Percentiles rank a stretch among this genome's conserved stretches.
phyloP scores from a whole-genome alignment of 345 rosid species.

The Populus alba region DNA sequence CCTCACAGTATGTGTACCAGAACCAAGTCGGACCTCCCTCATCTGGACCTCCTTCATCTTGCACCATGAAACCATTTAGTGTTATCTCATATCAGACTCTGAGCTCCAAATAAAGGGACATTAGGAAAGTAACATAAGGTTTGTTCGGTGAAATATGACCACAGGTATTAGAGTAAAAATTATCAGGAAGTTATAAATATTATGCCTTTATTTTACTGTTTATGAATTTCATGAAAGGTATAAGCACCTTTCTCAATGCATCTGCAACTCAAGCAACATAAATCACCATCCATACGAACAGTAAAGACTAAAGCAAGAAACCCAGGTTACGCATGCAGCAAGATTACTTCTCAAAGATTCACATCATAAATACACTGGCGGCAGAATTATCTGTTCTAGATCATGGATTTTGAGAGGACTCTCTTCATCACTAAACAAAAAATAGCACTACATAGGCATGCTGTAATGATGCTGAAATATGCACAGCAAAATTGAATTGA shows the following conservation, averaged over 20 bases:
- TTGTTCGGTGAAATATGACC: background rate
- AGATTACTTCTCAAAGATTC: background rate
- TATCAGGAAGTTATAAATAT: background rate
- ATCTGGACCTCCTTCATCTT: conserved; percentile 54
- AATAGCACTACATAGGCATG: background rate
- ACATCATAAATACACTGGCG: background rate
- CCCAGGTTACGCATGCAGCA: background rate
- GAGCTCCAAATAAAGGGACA: background rate
- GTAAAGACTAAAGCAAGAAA: background rate
- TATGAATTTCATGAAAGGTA: background rate
- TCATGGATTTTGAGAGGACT: background rate
- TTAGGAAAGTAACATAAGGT: background rate
- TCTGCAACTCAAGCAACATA: background rate
- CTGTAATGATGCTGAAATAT: background rate
- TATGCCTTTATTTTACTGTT: background rate
- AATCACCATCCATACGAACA: background rate
- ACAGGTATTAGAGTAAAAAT: background rate
- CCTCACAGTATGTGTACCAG: conserved; percentile 43
- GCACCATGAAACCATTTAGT: conserved; percentile 5
- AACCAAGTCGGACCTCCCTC: conserved; percentile 50
- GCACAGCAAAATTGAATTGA: background rate
- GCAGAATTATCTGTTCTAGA: background rate
- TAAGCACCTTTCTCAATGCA: background rate
- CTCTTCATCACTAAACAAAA: background rate
- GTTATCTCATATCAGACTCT: background rate